phyloP scores from a whole-genome alignment of 768 basidiomycete species.

The Boletus edulis region DNA sequence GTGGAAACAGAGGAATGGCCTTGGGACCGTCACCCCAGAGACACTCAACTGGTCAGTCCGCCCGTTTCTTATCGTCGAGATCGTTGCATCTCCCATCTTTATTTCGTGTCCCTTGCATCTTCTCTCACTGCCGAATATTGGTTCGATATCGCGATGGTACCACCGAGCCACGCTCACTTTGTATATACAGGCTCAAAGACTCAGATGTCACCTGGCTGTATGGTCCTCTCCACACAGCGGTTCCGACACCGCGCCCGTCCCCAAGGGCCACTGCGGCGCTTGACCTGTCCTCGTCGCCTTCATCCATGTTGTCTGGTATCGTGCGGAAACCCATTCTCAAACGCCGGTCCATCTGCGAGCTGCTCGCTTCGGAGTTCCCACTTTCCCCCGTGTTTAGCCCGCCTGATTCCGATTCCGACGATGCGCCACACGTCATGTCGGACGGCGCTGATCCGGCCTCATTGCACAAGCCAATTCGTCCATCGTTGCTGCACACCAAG shows the following conservation, averaged over 20 bases:
- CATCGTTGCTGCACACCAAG: conserved; percentile 75
- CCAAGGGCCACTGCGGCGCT: conserved; percentile 36
- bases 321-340: conserved; percentile 89
- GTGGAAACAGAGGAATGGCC: conserved; percentile 98
- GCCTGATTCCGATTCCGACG: conserved; percentile 51
- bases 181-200: conserved; percentile 86
- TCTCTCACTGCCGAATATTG: no score
- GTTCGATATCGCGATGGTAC: no score
- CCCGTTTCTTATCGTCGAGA: conserved; percentile 2
- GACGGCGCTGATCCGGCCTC: conserved; percentile 21
- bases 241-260: conserved; percentile 54
- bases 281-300: conserved; percentile 38
- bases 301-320: conserved; percentile 17
- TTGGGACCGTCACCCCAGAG: conserved; percentile 94
- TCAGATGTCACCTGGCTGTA: conserved; percentile 99
- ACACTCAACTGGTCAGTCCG: conserved; percentile 90
- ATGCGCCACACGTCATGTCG: conserved; percentile 14
- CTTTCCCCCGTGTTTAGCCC: conserved; percentile 62
- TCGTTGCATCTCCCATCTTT: not conserved
- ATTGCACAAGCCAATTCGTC: conserved; percentile 34
- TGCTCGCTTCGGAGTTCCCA: conserved; percentile 74
- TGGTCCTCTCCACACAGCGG: conserved; percentile 93
- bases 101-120: not conserved
- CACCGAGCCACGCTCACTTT: conserved; percentile 8
- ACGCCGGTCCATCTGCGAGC: conserved; percentile 87